phyloP scores from a whole-genome alignment of 2,329 filamentous ascomycete genomes.

The Chaetomiaceae sp. region DNA sequence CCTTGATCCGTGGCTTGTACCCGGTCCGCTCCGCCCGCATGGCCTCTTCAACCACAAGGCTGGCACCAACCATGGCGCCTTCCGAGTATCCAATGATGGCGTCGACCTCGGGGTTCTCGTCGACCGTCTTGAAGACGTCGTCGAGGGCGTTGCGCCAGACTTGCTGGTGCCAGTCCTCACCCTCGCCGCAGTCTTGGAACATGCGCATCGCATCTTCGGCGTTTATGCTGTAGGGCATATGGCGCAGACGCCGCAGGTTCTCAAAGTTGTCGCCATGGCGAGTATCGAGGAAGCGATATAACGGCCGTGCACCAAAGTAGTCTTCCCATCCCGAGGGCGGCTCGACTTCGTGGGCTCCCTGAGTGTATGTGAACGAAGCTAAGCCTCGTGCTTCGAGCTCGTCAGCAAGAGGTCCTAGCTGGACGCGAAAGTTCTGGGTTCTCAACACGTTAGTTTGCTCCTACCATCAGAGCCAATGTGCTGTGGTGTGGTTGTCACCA shows the following conservation, averaged over 20 bases:
- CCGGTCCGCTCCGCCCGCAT: conserved; percentile 7
- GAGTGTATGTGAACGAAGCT: conserved; percentile 23
- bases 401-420: conserved; percentile 24
- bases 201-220: conserved; percentile 26
- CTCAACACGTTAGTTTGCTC: too few relatives aligned
- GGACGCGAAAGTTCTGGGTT: conserved; percentile 26
- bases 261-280: conserved; percentile 24
- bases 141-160: conserved; percentile 22
- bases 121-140: conserved; percentile 20
- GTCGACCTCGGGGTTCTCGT: conserved; percentile 25
- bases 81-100: conserved; percentile 25
- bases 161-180: conserved; percentile 17
- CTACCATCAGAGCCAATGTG: too few relatives aligned
- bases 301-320: conserved; percentile 25
- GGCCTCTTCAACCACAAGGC: conserved; percentile 21
- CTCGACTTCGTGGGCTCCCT: conserved; percentile 24
- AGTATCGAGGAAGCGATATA: conserved; percentile 27
- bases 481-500: background rate
- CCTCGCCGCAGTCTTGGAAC: conserved; percentile 14
- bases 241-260: conserved; percentile 22
- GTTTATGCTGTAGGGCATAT: conserved; percentile 22
- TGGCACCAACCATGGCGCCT: conserved; percentile 27
- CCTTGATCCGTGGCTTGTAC: conserved; percentile 19
- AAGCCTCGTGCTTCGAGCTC: conserved; percentile 22
- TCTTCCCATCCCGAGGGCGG: conserved; percentile 26